A percentile compares a stretch with the other conserved stretches of the same genome.
phyloP scores from a whole-genome alignment of 805 yeast species.

The Ogataea nitratoaversa region DNA sequence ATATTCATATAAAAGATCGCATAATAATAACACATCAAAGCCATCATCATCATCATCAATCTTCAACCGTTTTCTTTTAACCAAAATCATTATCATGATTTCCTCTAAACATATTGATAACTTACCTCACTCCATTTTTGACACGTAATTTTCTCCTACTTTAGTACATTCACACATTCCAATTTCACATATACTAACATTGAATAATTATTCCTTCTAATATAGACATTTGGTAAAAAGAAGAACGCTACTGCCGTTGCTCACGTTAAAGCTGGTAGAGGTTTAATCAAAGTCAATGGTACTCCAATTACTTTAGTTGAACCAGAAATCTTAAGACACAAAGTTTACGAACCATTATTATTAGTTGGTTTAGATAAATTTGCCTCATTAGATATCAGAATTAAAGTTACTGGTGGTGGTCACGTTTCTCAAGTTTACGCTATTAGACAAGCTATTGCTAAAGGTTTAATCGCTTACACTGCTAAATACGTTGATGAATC shows the following conservation, averaged over 20 bases:
- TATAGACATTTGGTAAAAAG: conserved; percentile 98
- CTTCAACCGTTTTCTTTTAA: no score
- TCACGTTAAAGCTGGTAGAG: conserved; percentile 98
- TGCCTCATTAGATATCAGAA: conserved; percentile 97
- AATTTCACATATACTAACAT: conserved; percentile 19
- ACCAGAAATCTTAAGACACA: conserved; percentile 99
- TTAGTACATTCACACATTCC: no score
- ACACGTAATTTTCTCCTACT: no score
- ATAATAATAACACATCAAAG: no score
- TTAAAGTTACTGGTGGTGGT: conserved; percentile 99
- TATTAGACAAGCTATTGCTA: conserved; percentile 99
- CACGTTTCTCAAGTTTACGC: conserved; percentile 99
- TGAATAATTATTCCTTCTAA: conserved; percentile 16
- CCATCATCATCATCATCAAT: no score
- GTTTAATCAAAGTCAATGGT: conserved; percentile 99
- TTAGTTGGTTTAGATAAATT: conserved; percentile 98
- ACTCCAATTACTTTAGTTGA: conserved; percentile 98
- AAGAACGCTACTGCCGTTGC: conserved; percentile 99
- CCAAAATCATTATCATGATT: no score
- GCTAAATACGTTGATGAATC: conserved; percentile 99
- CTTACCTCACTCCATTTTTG: no score
- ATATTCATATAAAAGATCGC: no score
- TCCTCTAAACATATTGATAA: no score
- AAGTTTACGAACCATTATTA: conserved; percentile 99
- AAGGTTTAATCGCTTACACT: conserved; percentile 99